A percentile compares a stretch with the other conserved stretches of the same genome.
Evolutionary conservation across 257 asterid genomes (phyloP).

Genomic region (Primulina huaijiensis): DNA sequence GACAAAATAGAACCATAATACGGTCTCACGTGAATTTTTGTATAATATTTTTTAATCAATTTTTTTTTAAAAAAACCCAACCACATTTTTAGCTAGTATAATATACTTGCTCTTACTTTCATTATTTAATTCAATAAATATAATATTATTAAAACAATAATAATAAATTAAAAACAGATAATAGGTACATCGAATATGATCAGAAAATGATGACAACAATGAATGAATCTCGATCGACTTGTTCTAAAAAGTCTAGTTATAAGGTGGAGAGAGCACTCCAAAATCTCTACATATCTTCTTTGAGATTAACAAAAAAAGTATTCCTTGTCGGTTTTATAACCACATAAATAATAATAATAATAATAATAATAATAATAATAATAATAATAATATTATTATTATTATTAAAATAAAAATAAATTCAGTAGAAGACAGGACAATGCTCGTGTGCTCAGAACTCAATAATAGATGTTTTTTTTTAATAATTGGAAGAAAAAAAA

Average conservation of each 20-base stretch:
- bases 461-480: too few relatives aligned
- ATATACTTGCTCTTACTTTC: background rate
- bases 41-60: too few relatives aligned
- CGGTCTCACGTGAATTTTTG: too few relatives aligned
- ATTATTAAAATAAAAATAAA: too few relatives aligned
- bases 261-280: background rate
- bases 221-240: background rate
- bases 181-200: background rate
- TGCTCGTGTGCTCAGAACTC: too few relatives aligned
- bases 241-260: background rate
- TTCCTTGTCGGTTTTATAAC: background rate
- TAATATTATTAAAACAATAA: too few relatives aligned
- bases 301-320: background rate
- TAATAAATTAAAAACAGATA: background rate
- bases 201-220: background rate
- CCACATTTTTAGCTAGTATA: background rate
- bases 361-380: too few relatives aligned
- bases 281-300: background rate
- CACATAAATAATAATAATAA: background rate
- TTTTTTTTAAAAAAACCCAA: background rate
- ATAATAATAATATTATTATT: too few relatives aligned
- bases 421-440: too few relatives aligned
- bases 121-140: too few relatives aligned
- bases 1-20: too few relatives aligned
- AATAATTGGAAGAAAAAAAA: too few relatives aligned